Percentiles rank a stretch among this genome's conserved stretches.
These are phyloP conservation scores for Apophysomyces ossiformis DNA, from an alignment of 371 early-diverging fungal genomes.

Conservation along the genomic window DNA sequence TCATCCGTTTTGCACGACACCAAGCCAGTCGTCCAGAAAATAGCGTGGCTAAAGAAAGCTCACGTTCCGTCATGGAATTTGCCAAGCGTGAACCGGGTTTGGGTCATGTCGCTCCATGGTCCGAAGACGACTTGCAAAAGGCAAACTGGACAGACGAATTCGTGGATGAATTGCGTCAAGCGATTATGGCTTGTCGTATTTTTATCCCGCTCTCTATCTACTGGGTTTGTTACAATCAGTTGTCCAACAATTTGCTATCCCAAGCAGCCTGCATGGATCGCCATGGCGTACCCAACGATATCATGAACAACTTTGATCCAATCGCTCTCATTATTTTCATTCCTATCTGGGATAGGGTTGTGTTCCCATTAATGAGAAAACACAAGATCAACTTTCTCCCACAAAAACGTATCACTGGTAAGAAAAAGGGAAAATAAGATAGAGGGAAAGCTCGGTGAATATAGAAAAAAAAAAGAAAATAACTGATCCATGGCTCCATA, in stretches of 20 bases:
- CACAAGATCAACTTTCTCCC: constrained; percentile 31
- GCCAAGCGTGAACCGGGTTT: constrained; percentile 54
- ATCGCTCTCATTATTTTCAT: constrained; percentile 70
- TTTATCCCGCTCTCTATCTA: constrained; percentile 71
- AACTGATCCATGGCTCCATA: constrained; percentile 54
- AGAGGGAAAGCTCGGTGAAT: constrained; percentile 42
- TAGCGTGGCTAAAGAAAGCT: constrained; percentile 27
- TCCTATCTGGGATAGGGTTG: constrained; percentile 65
- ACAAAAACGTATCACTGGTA: constrained; percentile 39
- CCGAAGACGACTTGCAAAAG: constrained; percentile 38
- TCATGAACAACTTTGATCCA: constrained; percentile 73
- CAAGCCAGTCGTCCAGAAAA: constrained; percentile 42
- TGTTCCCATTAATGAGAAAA: constrained; percentile 69
- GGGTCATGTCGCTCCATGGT: constrained; percentile 49
- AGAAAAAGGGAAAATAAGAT: constrained; percentile 7
- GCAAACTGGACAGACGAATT: constrained; percentile 66
- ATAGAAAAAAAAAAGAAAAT: no score
- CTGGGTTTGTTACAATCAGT: constrained; percentile 78
- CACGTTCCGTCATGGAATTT: constrained; percentile 48
- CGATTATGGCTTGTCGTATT: constrained; percentile 71
- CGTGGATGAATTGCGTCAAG: constrained; percentile 65
- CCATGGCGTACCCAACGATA: constrained; percentile 52
- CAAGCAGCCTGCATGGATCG: constrained; percentile 68
- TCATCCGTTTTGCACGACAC: constrained; percentile 47
- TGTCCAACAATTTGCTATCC: constrained; percentile 71